Evolutionary conservation across 768 basidiomycete genomes (phyloP).

Genomic region (Neoboletus magnificus): DNA sequence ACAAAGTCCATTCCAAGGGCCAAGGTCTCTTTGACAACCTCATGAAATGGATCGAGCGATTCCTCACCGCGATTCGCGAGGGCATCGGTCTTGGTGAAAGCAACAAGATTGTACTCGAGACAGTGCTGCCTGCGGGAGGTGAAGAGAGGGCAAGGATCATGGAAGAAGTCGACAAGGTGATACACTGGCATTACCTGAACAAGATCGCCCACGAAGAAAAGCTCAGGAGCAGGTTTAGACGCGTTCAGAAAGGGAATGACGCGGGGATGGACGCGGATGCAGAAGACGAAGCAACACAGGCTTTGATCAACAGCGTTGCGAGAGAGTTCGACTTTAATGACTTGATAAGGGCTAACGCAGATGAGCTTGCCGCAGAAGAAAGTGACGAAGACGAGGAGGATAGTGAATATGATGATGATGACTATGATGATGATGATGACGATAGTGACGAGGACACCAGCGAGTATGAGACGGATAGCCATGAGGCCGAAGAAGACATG

Average conservation of each 20-base stretch:
- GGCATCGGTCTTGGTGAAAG: constrained; percentile 46
- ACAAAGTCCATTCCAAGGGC: constrained; percentile 98
- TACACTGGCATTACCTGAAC: constrained; percentile 89
- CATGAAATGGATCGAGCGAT: constrained; percentile 96
- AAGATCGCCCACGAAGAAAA: constrained; percentile 93
- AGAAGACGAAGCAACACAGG: constrained; percentile 77
- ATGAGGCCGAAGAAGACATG: constrained; percentile 10
- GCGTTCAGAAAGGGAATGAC: constrained; percentile 43
- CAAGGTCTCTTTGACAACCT: constrained; percentile 89
- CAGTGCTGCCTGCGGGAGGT: constrained; percentile 80
- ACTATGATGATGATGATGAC: constrained; percentile 36
- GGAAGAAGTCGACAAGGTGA: constrained; percentile 83
- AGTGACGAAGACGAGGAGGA: constrained; percentile 47
- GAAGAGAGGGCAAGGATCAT: constrained; percentile 74
- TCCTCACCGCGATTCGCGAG: constrained; percentile 86
- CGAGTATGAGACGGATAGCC: constrained; percentile 32
- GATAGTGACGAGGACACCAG: constrained; percentile 42
- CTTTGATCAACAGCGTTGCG: constrained; percentile 77
- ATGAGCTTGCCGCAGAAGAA: constrained; percentile 78
- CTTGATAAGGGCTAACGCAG: constrained; percentile 70
- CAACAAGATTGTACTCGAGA: constrained; percentile 71
- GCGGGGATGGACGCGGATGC: constrained; percentile 52
- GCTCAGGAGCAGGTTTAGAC: constrained; percentile 79
- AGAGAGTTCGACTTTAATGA: constrained; percentile 81
- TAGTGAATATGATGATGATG: constrained; percentile 42